A percentile compares a stretch with the other conserved stretches of the same genome.
phyloP scores from a whole-genome alignment of 2,329 filamentous ascomycete genomes.

The Apiospora hydei region DNA sequence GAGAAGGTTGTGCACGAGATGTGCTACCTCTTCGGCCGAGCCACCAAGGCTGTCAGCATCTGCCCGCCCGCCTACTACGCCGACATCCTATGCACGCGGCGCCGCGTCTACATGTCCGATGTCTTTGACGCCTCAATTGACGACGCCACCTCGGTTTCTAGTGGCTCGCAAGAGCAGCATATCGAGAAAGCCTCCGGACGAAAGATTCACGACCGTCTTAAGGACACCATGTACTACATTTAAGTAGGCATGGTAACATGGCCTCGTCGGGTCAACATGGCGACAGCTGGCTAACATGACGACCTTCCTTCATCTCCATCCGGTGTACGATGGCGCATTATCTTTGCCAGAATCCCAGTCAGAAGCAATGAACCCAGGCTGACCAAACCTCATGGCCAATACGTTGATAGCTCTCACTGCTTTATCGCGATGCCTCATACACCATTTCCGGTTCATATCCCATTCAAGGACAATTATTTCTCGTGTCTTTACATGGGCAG shows the following conservation, averaged over 20 bases:
- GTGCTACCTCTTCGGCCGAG: slow-evolving; percentile 84
- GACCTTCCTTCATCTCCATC: neutral
- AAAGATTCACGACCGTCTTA: slow-evolving; percentile 51
- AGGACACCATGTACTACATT: slow-evolving; percentile 64
- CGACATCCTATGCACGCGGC: slow-evolving; percentile 82
- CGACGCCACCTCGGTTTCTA: slow-evolving; percentile 38
- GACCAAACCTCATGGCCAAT: neutral
- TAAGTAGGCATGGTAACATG: slow-evolving; percentile 37
- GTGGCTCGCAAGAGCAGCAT: neutral
- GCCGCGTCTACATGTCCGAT: slow-evolving; percentile 73
- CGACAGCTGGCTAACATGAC: neutral
- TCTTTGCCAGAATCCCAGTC: neutral
- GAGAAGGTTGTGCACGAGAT: slow-evolving; percentile 79
- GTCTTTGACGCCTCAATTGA: slow-evolving; percentile 59
- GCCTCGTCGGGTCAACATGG: neutral
- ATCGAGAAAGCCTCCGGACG: slow-evolving; percentile 25
- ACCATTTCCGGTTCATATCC: neutral
- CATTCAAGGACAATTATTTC: neutral
- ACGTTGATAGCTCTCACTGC: neutral
- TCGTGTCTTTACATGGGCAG: neutral
- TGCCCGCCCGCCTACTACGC: slow-evolving; percentile 92
- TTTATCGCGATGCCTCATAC: neutral
- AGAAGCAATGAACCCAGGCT: neutral
- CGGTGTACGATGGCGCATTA: neutral
- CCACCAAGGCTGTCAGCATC: slow-evolving; percentile 87